Evolutionary conservation across 1,284 basidiomycete genomes (phyloP), one percentile per base, ranked within the genome.

Genomic region (Cutaneotrichosporon cutaneum): DNA sequence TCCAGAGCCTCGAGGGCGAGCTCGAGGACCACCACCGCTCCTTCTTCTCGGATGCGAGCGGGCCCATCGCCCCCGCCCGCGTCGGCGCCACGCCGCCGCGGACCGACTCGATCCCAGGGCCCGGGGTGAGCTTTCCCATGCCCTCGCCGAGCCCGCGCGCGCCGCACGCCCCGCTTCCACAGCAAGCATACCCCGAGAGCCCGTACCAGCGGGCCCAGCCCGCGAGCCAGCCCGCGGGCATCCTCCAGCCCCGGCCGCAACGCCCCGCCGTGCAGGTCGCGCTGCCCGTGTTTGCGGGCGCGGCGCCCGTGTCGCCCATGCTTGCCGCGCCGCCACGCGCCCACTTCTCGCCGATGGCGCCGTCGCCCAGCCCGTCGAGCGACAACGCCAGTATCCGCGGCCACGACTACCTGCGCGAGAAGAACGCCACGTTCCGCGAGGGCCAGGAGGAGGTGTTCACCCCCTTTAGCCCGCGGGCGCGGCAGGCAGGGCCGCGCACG

Each of bases 361-460:
- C 54, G 36, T 69, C 70, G 9, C 58, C 63, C 14, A 44, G 48
- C 5, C 42, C 42, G 11, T 21, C 24, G 35, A 42, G 24, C 6
- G 53, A 35, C 7, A 66, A 64, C 47, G 72, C 68, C 13, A 67
- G 64, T 1, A 70, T 77, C 26, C 42, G 64, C 30, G 76, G 69
- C 6, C 75, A 65, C 58, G 73, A 77, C 60, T 44, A 58, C 6
- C 68, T 78, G 65, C 64, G 64, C 22, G 75, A 77, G 63, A 78
- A 77, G 63, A 67, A 70, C 39, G 73, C 75, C 2, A 62, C 75
- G 53, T 77, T 78, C 64, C 60, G 75, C 21, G 75, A 71, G 30
- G 76, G 73, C 33, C 69, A 76, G 26, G 71, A 74, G 30, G 73
- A 75, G 60, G 60, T 77, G n/a, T 54, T 75, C 32, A 59, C 63